These are phyloP conservation scores for Spencermartinsiella ligniputridi DNA, from an alignment of 1,139 yeast genomes.

Conservation along the genomic window DNA sequence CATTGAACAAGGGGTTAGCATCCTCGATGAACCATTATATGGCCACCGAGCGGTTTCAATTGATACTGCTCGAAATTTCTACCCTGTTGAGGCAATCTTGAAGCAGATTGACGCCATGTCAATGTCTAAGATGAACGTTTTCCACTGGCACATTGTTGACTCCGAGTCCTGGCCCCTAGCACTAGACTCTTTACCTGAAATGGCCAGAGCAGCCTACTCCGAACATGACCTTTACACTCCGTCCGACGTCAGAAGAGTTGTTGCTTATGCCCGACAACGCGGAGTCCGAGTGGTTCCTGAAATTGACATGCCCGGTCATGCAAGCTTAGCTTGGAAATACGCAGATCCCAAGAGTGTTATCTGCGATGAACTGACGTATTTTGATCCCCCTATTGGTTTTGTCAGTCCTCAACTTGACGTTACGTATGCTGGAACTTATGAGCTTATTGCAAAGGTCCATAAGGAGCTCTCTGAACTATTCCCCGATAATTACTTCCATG, in stretches of 20 bases:
- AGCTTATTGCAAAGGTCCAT: slow-evolving; percentile 11
- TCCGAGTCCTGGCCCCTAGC: slow-evolving; percentile 46
- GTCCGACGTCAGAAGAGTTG: slow-evolving; percentile 32
- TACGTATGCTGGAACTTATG: slow-evolving; percentile 9
- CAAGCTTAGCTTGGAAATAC: slow-evolving; percentile 41
- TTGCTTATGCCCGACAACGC: slow-evolving; percentile 36
- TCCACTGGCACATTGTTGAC: slow-evolving; percentile 47
- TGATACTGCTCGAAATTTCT: slow-evolving; percentile 42
- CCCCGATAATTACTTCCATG: slow-evolving; percentile 40
- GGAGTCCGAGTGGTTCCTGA: slow-evolving; percentile 46
- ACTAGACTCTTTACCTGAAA: slow-evolving; percentile 35
- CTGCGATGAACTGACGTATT: slow-evolving; percentile 30
- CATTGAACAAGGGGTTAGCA: slow-evolving; percentile 35
- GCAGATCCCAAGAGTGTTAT: slow-evolving; percentile 35
- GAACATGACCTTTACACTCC: slow-evolving; percentile 29
- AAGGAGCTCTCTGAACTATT: slow-evolving; percentile 34
- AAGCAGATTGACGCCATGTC: slow-evolving; percentile 44
- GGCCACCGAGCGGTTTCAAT: slow-evolving; percentile 34
- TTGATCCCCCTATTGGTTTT: slow-evolving; percentile 1
- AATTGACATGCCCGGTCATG: slow-evolving; percentile 45
- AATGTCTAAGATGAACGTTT: slow-evolving; percentile 39
- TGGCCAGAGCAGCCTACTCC: slow-evolving; percentile 22
- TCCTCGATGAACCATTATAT: slow-evolving; percentile 38
- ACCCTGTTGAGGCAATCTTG: slow-evolving; percentile 32
- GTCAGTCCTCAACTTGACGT: slow-evolving; percentile 12